Evolutionary conservation across 2,329 filamentous ascomycete genomes (phyloP).

Genomic region (Fusarium lateritium): DNA sequence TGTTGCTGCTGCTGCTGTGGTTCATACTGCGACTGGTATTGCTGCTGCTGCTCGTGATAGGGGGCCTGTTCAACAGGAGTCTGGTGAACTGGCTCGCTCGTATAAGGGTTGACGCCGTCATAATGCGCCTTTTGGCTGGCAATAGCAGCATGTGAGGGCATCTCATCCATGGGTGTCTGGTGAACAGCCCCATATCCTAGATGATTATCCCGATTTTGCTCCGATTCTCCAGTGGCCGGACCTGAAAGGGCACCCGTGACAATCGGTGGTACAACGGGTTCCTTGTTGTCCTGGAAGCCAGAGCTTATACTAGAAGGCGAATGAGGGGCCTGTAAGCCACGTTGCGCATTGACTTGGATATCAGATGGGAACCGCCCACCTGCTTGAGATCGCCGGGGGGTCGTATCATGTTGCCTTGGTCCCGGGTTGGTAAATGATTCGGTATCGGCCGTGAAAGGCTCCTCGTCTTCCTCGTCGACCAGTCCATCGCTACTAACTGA

Average conservation of each 20-base stretch:
- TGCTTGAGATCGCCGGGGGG: constrained; percentile 82
- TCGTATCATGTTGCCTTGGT: constrained; percentile 64
- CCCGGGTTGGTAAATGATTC: constrained; percentile 61
- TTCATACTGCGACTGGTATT: constrained; percentile 24
- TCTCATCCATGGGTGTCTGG: constrained; percentile 62
- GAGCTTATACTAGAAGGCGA: constrained; percentile 89
- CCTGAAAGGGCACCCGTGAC: constrained; percentile 68
- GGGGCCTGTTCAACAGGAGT: constrained; percentile 23
- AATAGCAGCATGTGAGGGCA: constrained; percentile 66
- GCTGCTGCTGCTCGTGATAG: constrained; percentile 33
- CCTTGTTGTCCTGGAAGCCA: constrained; percentile 65
- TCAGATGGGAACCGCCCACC: constrained; percentile 98
- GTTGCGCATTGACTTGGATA: constrained; percentile 82
- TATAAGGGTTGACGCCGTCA: constrained; percentile 73
- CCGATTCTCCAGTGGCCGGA: constrained; percentile 48
- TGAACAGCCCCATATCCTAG: constrained; percentile 63
- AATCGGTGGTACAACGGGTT: constrained; percentile 72
- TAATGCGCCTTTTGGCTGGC: constrained; percentile 65
- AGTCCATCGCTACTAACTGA: constrained; percentile 82
- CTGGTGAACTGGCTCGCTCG: constrained; percentile 59
- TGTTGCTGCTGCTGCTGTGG: constrained; percentile 31
- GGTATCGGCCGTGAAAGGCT: constrained; percentile 71
- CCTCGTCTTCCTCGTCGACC: constrained; percentile 80
- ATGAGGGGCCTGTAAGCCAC: constrained; percentile 84
- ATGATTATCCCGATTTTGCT: constrained; percentile 53